Conservation (phyloP, 2,329 filamentous ascomycete species). For the Pyrenochaeta sp. region DNA sequence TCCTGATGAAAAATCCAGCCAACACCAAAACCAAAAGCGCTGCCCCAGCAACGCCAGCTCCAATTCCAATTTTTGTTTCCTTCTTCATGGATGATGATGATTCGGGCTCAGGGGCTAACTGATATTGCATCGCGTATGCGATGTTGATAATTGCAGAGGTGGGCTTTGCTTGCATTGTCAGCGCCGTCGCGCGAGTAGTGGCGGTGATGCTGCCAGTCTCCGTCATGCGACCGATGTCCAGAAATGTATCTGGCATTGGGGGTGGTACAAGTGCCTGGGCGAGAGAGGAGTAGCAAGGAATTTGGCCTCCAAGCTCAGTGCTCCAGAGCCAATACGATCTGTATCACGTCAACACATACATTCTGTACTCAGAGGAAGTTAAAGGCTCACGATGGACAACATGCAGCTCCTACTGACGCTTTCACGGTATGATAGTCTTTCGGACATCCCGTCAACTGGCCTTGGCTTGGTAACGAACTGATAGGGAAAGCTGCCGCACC, state of each 20-base stretch:
- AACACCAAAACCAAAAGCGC: conserved; percentile 12
- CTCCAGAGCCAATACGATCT: conserved; percentile 29
- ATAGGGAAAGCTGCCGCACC: conserved; percentile 14
- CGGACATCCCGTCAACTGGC: conserved; percentile 19
- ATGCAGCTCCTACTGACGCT: conserved; percentile 12
- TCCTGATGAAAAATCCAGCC: conserved; percentile 15
- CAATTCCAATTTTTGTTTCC: conserved; percentile 32
- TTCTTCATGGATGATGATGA: conserved; percentile 14
- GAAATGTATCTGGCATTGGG: conserved; percentile 19
- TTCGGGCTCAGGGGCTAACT: conserved; percentile 14
- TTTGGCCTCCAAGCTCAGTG: conserved; percentile 32
- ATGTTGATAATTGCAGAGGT: conserved; percentile 31
- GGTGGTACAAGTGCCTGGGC: conserved; percentile 9
- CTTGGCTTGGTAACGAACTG: conserved; percentile 12
- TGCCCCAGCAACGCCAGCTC: conserved; percentile 18
- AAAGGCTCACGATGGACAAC: conserved; percentile 29
- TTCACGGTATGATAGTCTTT: conserved; percentile 26
- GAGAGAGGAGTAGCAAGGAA: conserved; percentile 34
- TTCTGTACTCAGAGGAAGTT: background rate
- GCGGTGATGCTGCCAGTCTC: conserved; percentile 5
- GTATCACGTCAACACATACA: background rate
- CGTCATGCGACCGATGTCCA: background rate
- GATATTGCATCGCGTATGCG: conserved; percentile 39
- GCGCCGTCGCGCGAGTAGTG: background rate
- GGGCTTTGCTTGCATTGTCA: conserved; percentile 20